Base-by-base conservation (phyloP, 495 filamentous ascomycete genomes). In the Trypethelium eluteriae region DNA sequence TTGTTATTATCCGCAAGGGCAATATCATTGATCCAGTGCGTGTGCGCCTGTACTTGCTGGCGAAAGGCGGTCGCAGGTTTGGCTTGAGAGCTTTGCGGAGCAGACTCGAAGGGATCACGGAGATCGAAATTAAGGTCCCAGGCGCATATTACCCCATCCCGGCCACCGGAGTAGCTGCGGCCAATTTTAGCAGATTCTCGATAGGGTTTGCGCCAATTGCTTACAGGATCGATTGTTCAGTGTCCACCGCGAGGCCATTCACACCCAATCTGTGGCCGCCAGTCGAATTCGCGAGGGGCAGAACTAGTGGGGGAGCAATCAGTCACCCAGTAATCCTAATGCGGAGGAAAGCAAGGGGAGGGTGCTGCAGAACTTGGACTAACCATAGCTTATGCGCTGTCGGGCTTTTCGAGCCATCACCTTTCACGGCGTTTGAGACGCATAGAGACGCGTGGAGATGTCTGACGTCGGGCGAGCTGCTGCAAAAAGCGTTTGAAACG, bases 11-110 rank as follows among this genome's bases (percentile, higher is more conserved):
- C 83, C 38, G 89, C 87, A 64, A 98, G 85, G n/a, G 87, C 85
- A 67, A 98, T 90, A 72, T 98, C 93, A 74, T 98, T 98, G 75
- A 98, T 89, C 94, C 94, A 98, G 76, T 98, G 93, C 38, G 93
- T 98, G 75, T 98, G 94, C 12, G 94, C 95, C 73, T 97, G 92
- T n/a, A 93, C 90, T 76, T 96, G 92, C 61, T 88, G 84, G 66
- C 91, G 87, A 76, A 93, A 93, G n/a, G 82, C 83, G 41, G 92
- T 91, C n/a, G 75, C 67, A 2, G 71, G 69, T 65, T 76, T 72
- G 56, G 65, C 62, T 63, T 69, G 35, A 73, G 69, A 73, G 70
- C 63, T 69, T 68, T 68, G 71, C 68, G 65, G 73, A 10, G 73
- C 79, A 63, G 73, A 69, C 64, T 70, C 70, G 46, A 70, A 74